These are phyloP conservation scores for Pulveroboletus sp. DNA, from an alignment of 768 basidiomycete species.

Conservation along the genomic window DNA sequence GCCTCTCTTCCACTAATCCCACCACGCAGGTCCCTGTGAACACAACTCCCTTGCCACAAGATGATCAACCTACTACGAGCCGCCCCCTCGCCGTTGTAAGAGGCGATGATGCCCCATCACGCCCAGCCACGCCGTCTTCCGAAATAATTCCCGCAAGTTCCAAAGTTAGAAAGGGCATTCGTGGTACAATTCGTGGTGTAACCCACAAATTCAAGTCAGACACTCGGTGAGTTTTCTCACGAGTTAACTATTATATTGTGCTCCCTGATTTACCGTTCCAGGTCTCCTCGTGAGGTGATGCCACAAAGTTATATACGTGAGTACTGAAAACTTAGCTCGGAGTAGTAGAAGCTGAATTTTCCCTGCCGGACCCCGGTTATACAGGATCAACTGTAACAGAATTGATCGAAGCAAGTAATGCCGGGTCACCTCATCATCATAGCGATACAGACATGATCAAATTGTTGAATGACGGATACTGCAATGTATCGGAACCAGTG, in stretches of 20 bases:
- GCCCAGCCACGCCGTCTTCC: no score
- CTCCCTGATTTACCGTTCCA: not conserved
- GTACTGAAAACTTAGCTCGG: constrained; percentile 1
- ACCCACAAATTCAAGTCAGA: not conserved
- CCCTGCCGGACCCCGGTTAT: not conserved
- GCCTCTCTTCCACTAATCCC: not conserved
- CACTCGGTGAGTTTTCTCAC: not conserved
- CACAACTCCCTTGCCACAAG: not conserved
- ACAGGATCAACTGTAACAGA: not conserved
- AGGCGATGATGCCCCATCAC: no score
- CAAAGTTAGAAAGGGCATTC: not conserved
- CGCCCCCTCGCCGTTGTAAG: no score
- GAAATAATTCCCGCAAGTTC: no score
- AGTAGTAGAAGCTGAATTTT: not conserved
- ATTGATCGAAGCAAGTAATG: constrained; percentile 9
- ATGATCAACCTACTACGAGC: no score
- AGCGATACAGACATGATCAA: constrained; percentile 62
- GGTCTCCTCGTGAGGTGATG: constrained; percentile 24
- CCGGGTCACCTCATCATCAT: constrained; percentile 55
- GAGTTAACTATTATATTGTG: not conserved
- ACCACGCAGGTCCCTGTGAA: not conserved
- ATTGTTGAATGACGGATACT: constrained; percentile 69
- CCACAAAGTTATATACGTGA: constrained; percentile 38
- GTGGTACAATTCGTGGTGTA: not conserved
- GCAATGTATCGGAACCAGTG: constrained; percentile 65